phyloP scores from a whole-genome alignment of 805 yeast genomes.

The Yarrowia phangngaensis region DNA sequence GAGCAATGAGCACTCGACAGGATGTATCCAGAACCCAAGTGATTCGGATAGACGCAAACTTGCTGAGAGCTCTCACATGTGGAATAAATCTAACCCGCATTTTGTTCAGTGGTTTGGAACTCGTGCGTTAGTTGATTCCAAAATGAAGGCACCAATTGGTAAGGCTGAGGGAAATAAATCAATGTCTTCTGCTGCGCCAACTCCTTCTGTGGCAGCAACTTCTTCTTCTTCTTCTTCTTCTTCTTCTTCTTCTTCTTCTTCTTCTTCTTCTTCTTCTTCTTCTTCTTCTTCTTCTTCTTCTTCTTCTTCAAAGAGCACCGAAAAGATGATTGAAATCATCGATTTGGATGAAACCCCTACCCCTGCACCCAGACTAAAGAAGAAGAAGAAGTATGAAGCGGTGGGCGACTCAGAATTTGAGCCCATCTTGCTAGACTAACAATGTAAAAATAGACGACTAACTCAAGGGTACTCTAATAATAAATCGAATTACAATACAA shows the following conservation, averaged over 20 bases:
- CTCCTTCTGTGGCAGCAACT: not conserved
- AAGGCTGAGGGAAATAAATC: not conserved
- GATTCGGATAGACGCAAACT: slow-evolving; percentile 53
- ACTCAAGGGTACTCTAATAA: too few species aligned
- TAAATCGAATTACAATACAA: slow-evolving; percentile 1
- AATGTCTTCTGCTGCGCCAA: not conserved
- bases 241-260: slow-evolving; percentile 55
- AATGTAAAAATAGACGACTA: too few species aligned
- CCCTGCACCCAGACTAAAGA: not conserved
- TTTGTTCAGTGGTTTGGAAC: slow-evolving; percentile 7
- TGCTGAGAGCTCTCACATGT: slow-evolving; percentile 58
- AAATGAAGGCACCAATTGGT: not conserved
- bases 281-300: slow-evolving; percentile 49
- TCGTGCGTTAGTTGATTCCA: not conserved
- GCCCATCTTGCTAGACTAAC: slow-evolving; percentile 13
- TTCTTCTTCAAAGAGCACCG: not conserved
- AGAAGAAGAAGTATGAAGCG: slow-evolving; percentile 16
- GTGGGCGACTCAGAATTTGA: slow-evolving; percentile 14
- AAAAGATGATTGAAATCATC: slow-evolving; percentile 1
- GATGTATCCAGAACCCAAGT: slow-evolving; percentile 54
- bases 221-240: slow-evolving; percentile 52
- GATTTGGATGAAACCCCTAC: slow-evolving; percentile 19
- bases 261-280: slow-evolving; percentile 54
- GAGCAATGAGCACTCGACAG: slow-evolving; percentile 78
- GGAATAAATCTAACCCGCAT: slow-evolving; percentile 44